phyloP scores from a whole-genome alignment of 2,329 filamentous ascomycete species.

The Macroventuria anomochaeta region DNA sequence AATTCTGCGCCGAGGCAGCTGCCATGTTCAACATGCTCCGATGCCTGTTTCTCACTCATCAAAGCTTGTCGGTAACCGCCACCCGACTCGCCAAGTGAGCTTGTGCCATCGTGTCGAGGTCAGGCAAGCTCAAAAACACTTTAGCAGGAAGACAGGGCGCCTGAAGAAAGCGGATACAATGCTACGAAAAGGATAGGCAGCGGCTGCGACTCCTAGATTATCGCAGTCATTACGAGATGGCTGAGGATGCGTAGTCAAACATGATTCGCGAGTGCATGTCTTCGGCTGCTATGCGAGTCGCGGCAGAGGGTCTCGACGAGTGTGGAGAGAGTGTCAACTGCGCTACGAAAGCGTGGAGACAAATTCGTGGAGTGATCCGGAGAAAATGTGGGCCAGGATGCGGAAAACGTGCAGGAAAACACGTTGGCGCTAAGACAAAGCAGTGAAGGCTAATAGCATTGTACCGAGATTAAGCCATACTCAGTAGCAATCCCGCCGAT shows the following conservation, averaged over 20 bases:
- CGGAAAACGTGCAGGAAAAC: conserved; percentile 16
- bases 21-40: conserved; percentile 18
- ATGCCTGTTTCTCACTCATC: conserved; percentile 23
- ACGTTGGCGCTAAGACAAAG: conserved; percentile 2
- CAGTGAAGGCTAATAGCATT: neutral
- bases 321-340: conserved; percentile 4
- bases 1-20: conserved; percentile 26
- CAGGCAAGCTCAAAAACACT: conserved; percentile 3
- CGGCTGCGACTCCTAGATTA: conserved; percentile 24
- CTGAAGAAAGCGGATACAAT: conserved; percentile 22
- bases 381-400: conserved; percentile 19
- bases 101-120: conserved; percentile 21
- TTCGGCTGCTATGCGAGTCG: conserved; percentile 9
- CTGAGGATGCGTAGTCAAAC: neutral
- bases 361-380: conserved; percentile 28
- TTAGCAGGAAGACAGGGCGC: conserved; percentile 4
- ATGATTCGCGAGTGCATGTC: conserved; percentile 17
- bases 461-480: conserved; percentile 15
- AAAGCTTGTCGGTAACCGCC: conserved; percentile 18
- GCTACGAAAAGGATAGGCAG: conserved; percentile 24
- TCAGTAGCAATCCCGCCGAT: conserved; percentile 17
- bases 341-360: conserved; percentile 20
- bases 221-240: conserved; percentile 10
- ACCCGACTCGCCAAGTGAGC: conserved; percentile 32
- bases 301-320: neutral